These are phyloP conservation scores for Aspergillus pseudonomiae DNA, from an alignment of 2,329 filamentous ascomycete species.

Conservation along the genomic window DNA sequence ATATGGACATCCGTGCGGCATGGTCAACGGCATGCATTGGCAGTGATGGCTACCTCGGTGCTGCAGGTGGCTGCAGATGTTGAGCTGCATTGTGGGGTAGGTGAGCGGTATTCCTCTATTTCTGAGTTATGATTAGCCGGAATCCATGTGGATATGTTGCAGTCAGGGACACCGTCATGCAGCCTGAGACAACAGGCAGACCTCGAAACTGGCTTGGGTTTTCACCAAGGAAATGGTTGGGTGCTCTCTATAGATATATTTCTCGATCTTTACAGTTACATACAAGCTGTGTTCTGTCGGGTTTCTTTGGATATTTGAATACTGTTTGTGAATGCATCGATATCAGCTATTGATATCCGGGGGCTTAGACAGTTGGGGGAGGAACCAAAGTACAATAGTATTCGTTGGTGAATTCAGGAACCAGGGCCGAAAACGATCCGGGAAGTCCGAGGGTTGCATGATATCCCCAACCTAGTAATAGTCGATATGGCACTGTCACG, in stretches of 20 bases:
- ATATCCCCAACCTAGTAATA: background rate
- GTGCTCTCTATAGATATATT: background rate
- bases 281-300: background rate
- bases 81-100: slow-evolving; percentile 1
- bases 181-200: background rate
- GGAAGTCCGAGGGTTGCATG: background rate
- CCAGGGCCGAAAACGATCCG: background rate
- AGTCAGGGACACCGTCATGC: background rate
- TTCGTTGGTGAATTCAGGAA: background rate
- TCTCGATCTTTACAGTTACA: background rate
- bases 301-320: background rate
- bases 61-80: slow-evolving; percentile 7
- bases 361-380: background rate
- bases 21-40: background rate
- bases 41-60: background rate
- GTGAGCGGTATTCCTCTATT: background rate
- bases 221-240: background rate
- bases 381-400: background rate
- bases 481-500: background rate
- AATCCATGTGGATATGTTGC: background rate
- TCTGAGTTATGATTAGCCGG: background rate
- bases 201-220: background rate
- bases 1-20: background rate
- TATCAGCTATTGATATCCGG: background rate
- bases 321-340: background rate